Percentiles rank a stretch among this genome's conserved stretches.
These are phyloP conservation scores for Magnusiomyces ingens DNA, from an alignment of 1,139 yeast species.

Conservation along the genomic window DNA sequence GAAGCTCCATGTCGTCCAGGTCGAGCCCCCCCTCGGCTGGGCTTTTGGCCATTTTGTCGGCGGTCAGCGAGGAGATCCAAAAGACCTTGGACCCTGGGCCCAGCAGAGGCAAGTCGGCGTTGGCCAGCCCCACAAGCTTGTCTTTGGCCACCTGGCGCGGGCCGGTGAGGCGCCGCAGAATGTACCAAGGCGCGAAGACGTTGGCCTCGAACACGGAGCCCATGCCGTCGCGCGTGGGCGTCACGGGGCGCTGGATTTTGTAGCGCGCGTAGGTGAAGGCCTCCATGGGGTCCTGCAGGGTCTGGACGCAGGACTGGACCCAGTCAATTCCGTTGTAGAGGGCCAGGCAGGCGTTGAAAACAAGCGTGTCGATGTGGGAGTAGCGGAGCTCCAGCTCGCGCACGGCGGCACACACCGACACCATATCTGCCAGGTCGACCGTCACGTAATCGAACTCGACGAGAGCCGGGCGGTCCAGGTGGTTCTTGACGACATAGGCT, in stretches of 20 bases:
- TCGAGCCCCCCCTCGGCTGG: slow-evolving; percentile 41
- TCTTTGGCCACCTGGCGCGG: not conserved
- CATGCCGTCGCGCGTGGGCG: slow-evolving; percentile 61
- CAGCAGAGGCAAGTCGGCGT: slow-evolving; percentile 38
- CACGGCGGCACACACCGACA: slow-evolving; percentile 68
- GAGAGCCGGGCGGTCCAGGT: slow-evolving; percentile 35
- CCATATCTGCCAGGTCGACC: slow-evolving; percentile 88
- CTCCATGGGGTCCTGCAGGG: slow-evolving; percentile 54
- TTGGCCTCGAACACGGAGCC: slow-evolving; percentile 93
- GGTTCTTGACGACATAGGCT: slow-evolving; percentile 38
- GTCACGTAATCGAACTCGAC: slow-evolving; percentile 81
- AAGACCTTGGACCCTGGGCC: slow-evolving; percentile 52
- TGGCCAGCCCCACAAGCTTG: not conserved
- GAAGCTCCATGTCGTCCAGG: slow-evolving; percentile 64
- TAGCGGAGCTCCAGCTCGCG: slow-evolving; percentile 62
- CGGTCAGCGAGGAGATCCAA: slow-evolving; percentile 82
- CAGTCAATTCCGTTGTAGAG: slow-evolving; percentile 83
- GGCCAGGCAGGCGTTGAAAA: slow-evolving; percentile 86
- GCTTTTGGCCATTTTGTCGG: slow-evolving; percentile 46
- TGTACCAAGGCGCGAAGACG: slow-evolving; percentile 88
- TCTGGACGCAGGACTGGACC: slow-evolving; percentile 63
- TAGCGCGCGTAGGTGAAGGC: slow-evolving; percentile 73
- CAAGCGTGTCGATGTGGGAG: slow-evolving; percentile 62
- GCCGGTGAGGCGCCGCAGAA: slow-evolving; percentile 28
- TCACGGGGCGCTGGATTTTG: slow-evolving; percentile 73